Evolutionary conservation across 2,329 filamentous ascomycete genomes (phyloP).

Genomic region (Ascochyta rabiei): DNA sequence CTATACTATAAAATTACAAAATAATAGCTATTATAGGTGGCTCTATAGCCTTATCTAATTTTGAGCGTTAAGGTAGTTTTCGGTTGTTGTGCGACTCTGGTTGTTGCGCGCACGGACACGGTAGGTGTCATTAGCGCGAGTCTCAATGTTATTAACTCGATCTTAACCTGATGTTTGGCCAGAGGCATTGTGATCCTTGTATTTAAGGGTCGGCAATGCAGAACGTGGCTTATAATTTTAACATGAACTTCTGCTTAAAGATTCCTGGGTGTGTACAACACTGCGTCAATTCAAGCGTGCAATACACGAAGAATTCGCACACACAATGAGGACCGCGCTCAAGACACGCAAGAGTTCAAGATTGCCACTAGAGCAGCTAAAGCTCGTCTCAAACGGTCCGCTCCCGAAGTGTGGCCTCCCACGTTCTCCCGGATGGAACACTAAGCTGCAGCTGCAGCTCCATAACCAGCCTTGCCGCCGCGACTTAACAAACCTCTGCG

Average conservation of each 20-base stretch:
- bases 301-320: too few species aligned
- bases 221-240: background rate
- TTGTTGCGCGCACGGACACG: too few species aligned
- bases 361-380: background rate
- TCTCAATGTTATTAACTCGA: background rate
- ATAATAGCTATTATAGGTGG: too few species aligned
- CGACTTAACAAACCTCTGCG: background rate
- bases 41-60: too few species aligned
- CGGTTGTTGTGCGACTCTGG: too few species aligned
- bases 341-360: too few species aligned
- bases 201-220: background rate
- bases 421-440: background rate
- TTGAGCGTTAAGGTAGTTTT: too few species aligned
- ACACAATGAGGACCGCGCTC: too few species aligned
- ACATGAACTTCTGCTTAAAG: background rate
- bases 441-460: constrained; percentile 1
- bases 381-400: background rate
- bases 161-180: background rate
- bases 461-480: background rate
- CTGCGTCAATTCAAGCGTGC: background rate
- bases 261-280: background rate
- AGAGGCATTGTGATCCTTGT: background rate
- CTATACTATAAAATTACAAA: too few species aligned
- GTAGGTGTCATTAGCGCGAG: background rate
- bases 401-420: background rate